Percentiles rank a stretch among this genome's conserved stretches.
These are phyloP conservation scores for Rosa lucieae DNA, from an alignment of 306 rosid genomes.

Conservation along the genomic window DNA sequence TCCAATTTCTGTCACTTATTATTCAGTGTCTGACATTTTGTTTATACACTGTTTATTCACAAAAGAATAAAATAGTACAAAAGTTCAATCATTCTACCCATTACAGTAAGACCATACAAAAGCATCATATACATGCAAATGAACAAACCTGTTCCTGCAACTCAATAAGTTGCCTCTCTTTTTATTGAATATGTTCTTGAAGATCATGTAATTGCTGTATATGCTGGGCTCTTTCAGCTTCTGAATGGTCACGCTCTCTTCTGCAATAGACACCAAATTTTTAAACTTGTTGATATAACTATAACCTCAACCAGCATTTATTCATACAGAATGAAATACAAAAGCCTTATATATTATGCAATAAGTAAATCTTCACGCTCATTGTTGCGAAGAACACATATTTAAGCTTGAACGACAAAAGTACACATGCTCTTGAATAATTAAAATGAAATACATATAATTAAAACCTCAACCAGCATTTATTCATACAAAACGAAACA, in stretches of 20 bases:
- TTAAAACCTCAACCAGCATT: conserved; percentile 15
- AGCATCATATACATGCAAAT: conserved; percentile 10
- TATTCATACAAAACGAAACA: neutral
- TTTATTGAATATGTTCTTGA: conserved; percentile 93
- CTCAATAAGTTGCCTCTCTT: conserved; percentile 87
- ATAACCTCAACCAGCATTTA: conserved; percentile 13
- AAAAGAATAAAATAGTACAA: neutral
- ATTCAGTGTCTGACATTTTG: neutral
- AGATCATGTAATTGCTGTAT: conserved; percentile 81
- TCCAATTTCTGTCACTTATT: conserved; percentile 7
- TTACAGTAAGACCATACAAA: neutral
- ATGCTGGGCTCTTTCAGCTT: conserved; percentile 95
- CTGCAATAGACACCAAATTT: conserved; percentile 41
- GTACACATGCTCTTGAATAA: no score
- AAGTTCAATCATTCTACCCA: neutral
- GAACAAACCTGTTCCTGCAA: conserved; percentile 82
- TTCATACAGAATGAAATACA: neutral
- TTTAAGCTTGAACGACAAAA: no score
- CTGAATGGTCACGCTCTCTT: conserved; percentile 93
- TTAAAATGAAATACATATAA: neutral
- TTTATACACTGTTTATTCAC: neutral
- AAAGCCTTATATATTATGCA: neutral
- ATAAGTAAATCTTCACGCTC: no score
- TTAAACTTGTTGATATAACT: conserved; percentile 6
- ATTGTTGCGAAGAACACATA: neutral